Evolutionary conservation across 768 basidiomycete genomes (phyloP).

Genomic region (Tubosaeta sp.): DNA sequence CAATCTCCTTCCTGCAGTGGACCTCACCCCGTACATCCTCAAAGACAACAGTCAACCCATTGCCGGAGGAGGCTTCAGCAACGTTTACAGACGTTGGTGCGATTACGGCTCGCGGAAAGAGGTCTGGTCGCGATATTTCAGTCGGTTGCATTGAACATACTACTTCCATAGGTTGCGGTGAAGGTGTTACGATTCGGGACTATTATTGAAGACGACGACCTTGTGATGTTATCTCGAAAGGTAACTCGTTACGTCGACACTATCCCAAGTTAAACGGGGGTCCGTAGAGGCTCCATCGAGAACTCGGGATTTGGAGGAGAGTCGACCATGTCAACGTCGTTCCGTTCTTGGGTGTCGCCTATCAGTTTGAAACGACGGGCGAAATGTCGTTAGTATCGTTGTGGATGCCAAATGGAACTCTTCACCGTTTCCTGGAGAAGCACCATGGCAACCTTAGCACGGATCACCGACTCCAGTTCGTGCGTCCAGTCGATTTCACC

Average conservation of each 20-base stretch:
- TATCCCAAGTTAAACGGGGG: too few species aligned
- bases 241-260: not conserved
- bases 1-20: not conserved
- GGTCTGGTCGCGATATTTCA: not conserved
- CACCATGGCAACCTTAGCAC: not conserved
- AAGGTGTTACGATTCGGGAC: constrained; percentile 15
- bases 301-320: constrained; percentile 28
- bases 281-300: constrained; percentile 12
- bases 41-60: not conserved
- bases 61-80: constrained; percentile 11
- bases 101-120: constrained; percentile 1
- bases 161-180: constrained; percentile 18
- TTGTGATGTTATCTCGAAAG: not conserved
- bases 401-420: constrained; percentile 28
- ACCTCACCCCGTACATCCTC: constrained; percentile 9
- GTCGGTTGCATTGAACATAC: not conserved
- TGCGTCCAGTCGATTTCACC: constrained; percentile 7
- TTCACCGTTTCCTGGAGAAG: constrained; percentile 16
- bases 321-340: constrained; percentile 24
- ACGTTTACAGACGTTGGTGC: constrained; percentile 12
- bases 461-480: constrained; percentile 7
- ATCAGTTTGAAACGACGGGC: constrained; percentile 21
- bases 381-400: constrained; percentile 27
- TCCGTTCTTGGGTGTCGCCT: constrained; percentile 23
- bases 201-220: too few species aligned